Evolutionary conservation across 805 yeast species (phyloP).

Genomic region (Yamadazyma insecticola): DNA sequence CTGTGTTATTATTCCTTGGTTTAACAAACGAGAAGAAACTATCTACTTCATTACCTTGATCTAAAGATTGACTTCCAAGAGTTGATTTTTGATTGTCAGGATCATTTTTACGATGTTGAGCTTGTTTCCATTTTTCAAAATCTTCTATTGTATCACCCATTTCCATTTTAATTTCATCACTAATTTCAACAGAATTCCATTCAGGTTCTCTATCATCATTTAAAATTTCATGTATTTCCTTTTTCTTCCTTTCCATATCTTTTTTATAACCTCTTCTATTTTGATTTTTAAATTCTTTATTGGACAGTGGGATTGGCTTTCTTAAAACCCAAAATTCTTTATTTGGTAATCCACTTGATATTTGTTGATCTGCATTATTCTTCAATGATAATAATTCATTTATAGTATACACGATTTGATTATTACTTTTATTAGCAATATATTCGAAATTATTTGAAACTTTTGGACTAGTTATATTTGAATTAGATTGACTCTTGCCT

Average conservation of each 20-base stretch:
- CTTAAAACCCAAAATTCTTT: slow-evolving; percentile 13
- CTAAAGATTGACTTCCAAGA: too few relatives aligned
- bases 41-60: slow-evolving; percentile 33
- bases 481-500: slow-evolving; percentile 1
- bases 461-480: slow-evolving; percentile 25
- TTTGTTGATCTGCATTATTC: slow-evolving; percentile 2
- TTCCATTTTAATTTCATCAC: slow-evolving; percentile 20
- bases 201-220: slow-evolving; percentile 22
- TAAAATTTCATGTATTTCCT: background rate
- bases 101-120: slow-evolving; percentile 41
- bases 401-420: slow-evolving; percentile 8
- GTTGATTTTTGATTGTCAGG: slow-evolving; percentile 11
- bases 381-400: slow-evolving; percentile 6
- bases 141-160: slow-evolving; percentile 54
- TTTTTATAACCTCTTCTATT: slow-evolving; percentile 6
- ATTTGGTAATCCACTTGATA: slow-evolving; percentile 4
- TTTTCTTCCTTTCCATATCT: slow-evolving; percentile 6
- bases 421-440: slow-evolving; percentile 13
- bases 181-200: slow-evolving; percentile 31
- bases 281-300: slow-evolving; percentile 9
- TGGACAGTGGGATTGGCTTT: slow-evolving; percentile 2
- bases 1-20: slow-evolving; percentile 19
- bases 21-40: slow-evolving; percentile 39
- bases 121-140: slow-evolving; percentile 52
- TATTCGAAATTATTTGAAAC: slow-evolving; percentile 10